Evolutionary conservation across 208 protist species (phyloP).

Genomic region (Trypanosoma lewisi): DNA sequence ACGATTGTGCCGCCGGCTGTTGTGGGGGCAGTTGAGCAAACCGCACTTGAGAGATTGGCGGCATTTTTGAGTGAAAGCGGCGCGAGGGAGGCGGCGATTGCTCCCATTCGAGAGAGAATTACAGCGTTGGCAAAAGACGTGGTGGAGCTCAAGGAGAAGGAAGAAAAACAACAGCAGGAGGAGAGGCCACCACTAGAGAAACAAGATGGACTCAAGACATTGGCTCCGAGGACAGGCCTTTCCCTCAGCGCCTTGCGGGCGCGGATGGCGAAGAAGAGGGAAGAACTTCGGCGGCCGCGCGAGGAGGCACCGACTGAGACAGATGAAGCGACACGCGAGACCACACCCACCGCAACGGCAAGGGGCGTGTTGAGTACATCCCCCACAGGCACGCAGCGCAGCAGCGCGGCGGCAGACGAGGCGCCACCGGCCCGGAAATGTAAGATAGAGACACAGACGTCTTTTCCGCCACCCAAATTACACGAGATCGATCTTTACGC

Average conservation of each 20-base stretch:
- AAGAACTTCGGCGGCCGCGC: constrained; percentile 40
- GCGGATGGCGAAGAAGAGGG: constrained; percentile 51
- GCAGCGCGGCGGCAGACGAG: background rate
- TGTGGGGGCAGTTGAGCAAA: constrained; percentile 8
- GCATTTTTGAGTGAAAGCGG: constrained; percentile 19
- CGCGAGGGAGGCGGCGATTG: constrained; percentile 22
- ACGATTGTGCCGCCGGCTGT: constrained; percentile 31
- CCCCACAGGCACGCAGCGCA: background rate
- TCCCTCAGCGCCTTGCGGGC: constrained; percentile 58
- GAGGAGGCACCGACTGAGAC: constrained; percentile 21
- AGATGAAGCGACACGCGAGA: constrained; percentile 19
- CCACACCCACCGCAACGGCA: constrained; percentile 5
- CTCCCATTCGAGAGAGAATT: constrained; percentile 16
- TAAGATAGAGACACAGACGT: constrained; percentile 36
- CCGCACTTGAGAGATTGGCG: constrained; percentile 13
- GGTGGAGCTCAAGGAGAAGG: background rate
- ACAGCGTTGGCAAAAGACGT: constrained; percentile 1
- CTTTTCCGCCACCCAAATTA: constrained; percentile 25
- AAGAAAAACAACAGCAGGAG: background rate
- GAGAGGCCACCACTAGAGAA: background rate
- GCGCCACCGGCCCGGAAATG: constrained; percentile 26
- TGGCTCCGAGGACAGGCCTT: constrained; percentile 13
- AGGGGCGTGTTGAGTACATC: constrained; percentile 8
- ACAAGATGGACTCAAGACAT: too few relatives aligned
- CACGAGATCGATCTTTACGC: constrained; percentile 73